A percentile compares a stretch with the other conserved stretches of the same genome.
Evolutionary conservation across 768 basidiomycete species (phyloP).

Genomic region (Mycena olivaceomarginata): DNA sequence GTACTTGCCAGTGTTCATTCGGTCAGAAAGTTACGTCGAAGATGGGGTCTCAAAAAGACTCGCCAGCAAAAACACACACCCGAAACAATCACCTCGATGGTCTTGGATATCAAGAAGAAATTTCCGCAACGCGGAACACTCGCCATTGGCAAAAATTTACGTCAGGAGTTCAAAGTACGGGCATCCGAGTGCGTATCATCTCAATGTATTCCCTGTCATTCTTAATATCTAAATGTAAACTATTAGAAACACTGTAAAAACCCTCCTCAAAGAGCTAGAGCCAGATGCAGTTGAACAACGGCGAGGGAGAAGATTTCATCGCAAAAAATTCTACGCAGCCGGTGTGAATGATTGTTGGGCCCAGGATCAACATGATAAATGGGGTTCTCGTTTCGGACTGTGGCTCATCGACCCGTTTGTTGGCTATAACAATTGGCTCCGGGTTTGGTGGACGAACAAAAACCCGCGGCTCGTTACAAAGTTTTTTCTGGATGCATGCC

Average conservation of each 20-base stretch:
- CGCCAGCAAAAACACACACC: background rate
- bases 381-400: background rate
- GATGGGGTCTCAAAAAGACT: background rate
- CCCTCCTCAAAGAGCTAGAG: background rate
- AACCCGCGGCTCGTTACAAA: background rate
- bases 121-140: background rate
- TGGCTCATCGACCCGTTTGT: background rate
- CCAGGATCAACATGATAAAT: constrained; percentile 2
- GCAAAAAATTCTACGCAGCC: background rate
- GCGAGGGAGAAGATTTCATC: background rate
- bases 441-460: constrained; percentile 1
- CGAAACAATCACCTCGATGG: background rate
- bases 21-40: background rate
- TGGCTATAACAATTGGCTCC: background rate
- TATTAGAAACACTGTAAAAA: background rate
- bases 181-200: background rate
- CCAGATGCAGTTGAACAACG: background rate
- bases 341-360: constrained; percentile 7
- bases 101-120: background rate
- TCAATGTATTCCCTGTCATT: background rate
- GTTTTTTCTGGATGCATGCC: background rate
- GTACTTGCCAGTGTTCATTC: background rate
- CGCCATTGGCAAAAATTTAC: background rate
- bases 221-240: background rate
- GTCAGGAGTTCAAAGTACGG: background rate